Evolutionary conservation across 1,284 basidiomycete species (phyloP).

Genomic region (Puccinia polysora): DNA sequence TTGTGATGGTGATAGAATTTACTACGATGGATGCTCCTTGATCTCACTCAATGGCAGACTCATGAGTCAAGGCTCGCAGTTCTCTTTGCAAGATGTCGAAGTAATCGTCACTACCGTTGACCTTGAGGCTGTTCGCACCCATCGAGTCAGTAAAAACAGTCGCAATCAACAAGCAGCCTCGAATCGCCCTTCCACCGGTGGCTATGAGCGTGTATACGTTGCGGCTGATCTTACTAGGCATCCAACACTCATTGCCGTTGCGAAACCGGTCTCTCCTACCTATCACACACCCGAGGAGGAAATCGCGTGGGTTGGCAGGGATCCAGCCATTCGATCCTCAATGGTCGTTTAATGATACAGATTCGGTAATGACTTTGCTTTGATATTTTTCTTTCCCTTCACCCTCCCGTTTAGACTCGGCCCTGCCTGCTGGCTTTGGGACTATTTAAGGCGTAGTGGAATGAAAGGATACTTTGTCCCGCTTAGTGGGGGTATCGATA

Average conservation of each 20-base stretch:
- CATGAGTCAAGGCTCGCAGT: conserved; percentile 42
- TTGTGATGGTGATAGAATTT: conserved; percentile 41
- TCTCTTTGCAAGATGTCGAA: conserved; percentile 41
- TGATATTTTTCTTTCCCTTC: not conserved
- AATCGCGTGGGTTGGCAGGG: conserved; percentile 23
- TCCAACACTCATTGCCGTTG: not conserved
- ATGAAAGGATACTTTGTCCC: conserved; percentile 43
- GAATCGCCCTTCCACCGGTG: not conserved
- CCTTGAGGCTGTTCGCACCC: conserved; percentile 22
- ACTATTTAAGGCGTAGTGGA: conserved; percentile 40
- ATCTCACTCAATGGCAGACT: conserved; percentile 40
- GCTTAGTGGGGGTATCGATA: conserved; percentile 42
- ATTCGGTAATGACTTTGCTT: not conserved
- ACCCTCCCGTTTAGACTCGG: conserved; percentile 27
- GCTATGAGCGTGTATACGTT: conserved; percentile 29
- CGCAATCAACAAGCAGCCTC: conserved; percentile 33
- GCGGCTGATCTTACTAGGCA: conserved; percentile 14
- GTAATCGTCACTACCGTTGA: conserved; percentile 33
- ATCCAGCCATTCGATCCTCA: not conserved
- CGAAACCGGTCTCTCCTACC: conserved; percentile 1
- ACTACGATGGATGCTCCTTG: conserved; percentile 41
- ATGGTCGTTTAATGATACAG: not conserved
- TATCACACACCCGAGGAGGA: conserved; percentile 43
- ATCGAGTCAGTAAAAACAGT: conserved; percentile 36
- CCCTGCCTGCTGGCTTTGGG: conserved; percentile 43